Conservation (phyloP, 2,329 filamentous ascomycete species). For the Lecanosticta acicola region DNA sequence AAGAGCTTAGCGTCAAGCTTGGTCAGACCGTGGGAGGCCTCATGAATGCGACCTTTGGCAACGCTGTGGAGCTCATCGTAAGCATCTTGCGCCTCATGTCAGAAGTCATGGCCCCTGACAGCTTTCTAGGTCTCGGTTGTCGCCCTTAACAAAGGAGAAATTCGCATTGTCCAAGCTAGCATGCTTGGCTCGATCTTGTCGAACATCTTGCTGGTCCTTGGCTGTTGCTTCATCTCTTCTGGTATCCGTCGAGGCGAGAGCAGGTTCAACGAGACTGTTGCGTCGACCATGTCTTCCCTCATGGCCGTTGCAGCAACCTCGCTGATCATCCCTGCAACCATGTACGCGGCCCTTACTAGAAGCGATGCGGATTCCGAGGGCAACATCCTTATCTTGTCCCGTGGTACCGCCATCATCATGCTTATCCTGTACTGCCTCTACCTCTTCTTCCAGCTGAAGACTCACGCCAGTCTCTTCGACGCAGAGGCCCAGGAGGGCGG, state of each 20-base stretch:
- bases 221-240: constrained; percentile 50
- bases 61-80: constrained; percentile 71
- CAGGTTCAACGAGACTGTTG: constrained; percentile 66
- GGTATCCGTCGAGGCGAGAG: constrained; percentile 42
- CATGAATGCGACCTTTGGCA: constrained; percentile 72
- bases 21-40: constrained; percentile 69
- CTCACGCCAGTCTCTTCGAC: constrained; percentile 46
- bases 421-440: constrained; percentile 51
- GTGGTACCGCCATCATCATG: constrained; percentile 50
- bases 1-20: constrained; percentile 66
- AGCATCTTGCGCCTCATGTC: constrained; percentile 2
- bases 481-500: constrained; percentile 32
- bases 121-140: constrained; percentile 64
- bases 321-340: constrained; percentile 50
- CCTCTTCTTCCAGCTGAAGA: constrained; percentile 51
- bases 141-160: constrained; percentile 76
- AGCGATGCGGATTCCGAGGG: constrained; percentile 39
- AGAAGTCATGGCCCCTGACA: too few species aligned
- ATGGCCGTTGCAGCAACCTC: constrained; percentile 53
- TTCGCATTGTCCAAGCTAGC: constrained; percentile 93
- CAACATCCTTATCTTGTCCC: constrained; percentile 47
- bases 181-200: constrained; percentile 96
- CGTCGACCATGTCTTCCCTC: constrained; percentile 65
- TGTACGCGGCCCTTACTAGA: constrained; percentile 43
- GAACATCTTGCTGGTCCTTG: constrained; percentile 74